phyloP scores from a whole-genome alignment of 2,329 filamentous ascomycete species.

The Diaporthe citriasiana region DNA sequence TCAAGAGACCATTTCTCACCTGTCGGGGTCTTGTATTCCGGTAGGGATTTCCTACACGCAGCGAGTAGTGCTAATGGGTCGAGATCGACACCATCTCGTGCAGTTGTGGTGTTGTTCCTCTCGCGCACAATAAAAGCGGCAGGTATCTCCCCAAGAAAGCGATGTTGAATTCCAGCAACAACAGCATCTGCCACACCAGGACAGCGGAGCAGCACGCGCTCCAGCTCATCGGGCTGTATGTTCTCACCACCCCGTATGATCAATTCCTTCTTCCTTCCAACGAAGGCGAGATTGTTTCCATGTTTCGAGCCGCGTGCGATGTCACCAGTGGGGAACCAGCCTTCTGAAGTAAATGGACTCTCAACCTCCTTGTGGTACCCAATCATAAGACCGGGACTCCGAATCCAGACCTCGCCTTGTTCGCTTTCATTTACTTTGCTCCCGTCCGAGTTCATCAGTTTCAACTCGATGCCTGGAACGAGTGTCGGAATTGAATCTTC shows the following conservation, averaged over 20 bases:
- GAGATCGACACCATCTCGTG: not conserved
- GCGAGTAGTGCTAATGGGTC: not conserved
- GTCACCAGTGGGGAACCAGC: constrained; percentile 33
- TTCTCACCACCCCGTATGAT: constrained; percentile 33
- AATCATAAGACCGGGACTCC: constrained; percentile 24
- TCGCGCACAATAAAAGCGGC: constrained; percentile 11
- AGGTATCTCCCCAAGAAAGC: constrained; percentile 14
- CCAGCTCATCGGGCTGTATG: constrained; percentile 19
- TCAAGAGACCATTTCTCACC: not conserved
- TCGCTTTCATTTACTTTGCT: not conserved
- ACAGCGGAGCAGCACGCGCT: not conserved
- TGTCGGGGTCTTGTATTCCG: constrained; percentile 28
- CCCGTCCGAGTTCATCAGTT: not conserved
- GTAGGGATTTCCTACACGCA: not conserved
- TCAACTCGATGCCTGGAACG: not conserved
- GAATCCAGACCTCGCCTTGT: constrained; percentile 30
- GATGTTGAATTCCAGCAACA: constrained; percentile 3
- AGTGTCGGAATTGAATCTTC: not conserved
- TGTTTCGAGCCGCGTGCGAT: not conserved
- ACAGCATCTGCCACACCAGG: constrained; percentile 17
- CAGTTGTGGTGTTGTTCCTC: not conserved
- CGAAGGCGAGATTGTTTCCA: not conserved
- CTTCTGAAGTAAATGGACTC: not conserved
- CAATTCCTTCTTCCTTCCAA: constrained; percentile 23
- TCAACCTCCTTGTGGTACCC: constrained; percentile 2